Conservation (phyloP, 2,329 filamentous ascomycete species). For the Chaetomiaceae sp. region DNA sequence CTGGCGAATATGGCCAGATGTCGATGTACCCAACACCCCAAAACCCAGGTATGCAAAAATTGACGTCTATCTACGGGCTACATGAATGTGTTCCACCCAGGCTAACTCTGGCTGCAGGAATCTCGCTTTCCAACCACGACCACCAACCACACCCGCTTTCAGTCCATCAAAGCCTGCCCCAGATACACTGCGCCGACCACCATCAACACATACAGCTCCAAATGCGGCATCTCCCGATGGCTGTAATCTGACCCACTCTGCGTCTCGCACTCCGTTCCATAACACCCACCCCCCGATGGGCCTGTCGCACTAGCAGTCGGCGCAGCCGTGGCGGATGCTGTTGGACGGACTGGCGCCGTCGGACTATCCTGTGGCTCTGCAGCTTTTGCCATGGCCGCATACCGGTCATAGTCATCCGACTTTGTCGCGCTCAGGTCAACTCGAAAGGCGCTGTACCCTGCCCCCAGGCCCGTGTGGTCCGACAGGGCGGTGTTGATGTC, state of each 20-base stretch:
- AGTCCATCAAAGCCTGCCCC: conserved; percentile 1
- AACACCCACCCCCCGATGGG: neutral
- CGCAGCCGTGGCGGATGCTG: neutral
- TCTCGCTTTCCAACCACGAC: too few relatives aligned
- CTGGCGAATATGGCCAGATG: too few relatives aligned
- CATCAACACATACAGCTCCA: conserved; percentile 1
- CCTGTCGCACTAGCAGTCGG: neutral
- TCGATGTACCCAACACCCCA: too few relatives aligned
- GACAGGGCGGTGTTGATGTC: conserved; percentile 33
- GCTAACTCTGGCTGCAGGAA: neutral
- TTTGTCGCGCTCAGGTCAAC: conserved; percentile 32
- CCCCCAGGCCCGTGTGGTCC: conserved; percentile 33
- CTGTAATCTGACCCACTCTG: neutral
- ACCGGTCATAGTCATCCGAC: conserved; percentile 31
- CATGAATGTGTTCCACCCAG: too few relatives aligned
- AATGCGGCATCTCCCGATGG: neutral
- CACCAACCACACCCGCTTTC: neutral
- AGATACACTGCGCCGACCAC: conserved; percentile 6
- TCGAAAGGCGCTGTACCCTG: conserved; percentile 37
- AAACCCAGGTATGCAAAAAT: too few relatives aligned
- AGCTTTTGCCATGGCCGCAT: conserved; percentile 23
- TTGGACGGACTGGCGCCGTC: too few relatives aligned
- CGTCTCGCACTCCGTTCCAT: neutral
- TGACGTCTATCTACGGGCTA: too few relatives aligned
- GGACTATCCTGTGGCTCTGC: neutral